phyloP scores from a whole-genome alignment of 2,329 filamentous ascomycete species.

The Ceratocystiopsis sp. region DNA sequence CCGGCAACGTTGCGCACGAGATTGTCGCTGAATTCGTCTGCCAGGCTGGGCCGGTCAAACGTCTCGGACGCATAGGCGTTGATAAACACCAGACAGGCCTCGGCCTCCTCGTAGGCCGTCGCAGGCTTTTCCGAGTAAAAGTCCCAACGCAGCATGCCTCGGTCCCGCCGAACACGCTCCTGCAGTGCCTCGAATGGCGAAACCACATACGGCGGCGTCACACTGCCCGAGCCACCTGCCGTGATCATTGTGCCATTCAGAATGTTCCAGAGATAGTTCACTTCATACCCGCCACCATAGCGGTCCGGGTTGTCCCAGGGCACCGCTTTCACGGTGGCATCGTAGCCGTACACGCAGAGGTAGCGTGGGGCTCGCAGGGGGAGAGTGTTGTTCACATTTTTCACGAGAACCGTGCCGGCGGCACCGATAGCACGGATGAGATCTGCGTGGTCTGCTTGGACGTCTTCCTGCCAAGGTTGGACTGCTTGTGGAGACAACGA shows the following conservation, averaged over 20 bases:
- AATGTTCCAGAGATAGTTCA: constrained; percentile 33
- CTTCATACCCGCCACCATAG: constrained; percentile 19
- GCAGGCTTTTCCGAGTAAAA: constrained; percentile 23
- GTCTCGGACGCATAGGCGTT: constrained; percentile 65
- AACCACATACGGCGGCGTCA: constrained; percentile 26
- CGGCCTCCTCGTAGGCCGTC: constrained; percentile 26
- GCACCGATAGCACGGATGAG: constrained; percentile 35
- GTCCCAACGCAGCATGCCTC: constrained; percentile 42
- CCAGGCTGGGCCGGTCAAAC: constrained; percentile 47
- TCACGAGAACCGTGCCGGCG: constrained; percentile 39
- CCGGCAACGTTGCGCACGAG: constrained; percentile 38
- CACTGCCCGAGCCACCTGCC: constrained; percentile 34
- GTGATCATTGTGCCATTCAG: constrained; percentile 33
- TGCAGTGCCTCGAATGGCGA: constrained; percentile 42
- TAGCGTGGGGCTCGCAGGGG: constrained; percentile 28
- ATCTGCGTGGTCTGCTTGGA: constrained; percentile 29
- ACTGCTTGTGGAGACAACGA: constrained; percentile 27
- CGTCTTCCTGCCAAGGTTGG: constrained; percentile 17
- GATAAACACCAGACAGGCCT: constrained; percentile 50
- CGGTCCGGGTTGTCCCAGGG: constrained; percentile 31
- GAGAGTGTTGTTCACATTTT: constrained; percentile 45
- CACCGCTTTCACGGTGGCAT: constrained; percentile 34
- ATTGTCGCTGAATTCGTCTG: constrained; percentile 49
- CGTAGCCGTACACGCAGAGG: constrained; percentile 43
- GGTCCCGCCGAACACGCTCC: constrained; percentile 31